These are phyloP conservation scores for Leccinellum luteum DNA, from an alignment of 768 basidiomycete genomes.

Conservation along the genomic window DNA sequence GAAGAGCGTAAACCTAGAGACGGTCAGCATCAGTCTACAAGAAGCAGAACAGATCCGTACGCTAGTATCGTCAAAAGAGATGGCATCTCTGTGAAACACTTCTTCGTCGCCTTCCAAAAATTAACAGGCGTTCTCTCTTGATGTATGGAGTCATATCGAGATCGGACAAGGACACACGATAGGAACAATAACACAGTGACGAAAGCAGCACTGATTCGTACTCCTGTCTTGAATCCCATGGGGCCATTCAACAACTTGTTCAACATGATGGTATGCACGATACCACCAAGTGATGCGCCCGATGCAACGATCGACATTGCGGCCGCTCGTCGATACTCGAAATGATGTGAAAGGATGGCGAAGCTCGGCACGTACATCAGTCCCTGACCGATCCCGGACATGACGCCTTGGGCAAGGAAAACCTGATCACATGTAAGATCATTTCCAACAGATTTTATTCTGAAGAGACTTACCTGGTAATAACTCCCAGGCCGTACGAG, in stretches of 20 bases:
- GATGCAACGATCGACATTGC: constrained; percentile 47
- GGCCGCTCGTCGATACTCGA: constrained; percentile 37
- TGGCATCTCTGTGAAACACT: constrained; percentile 23
- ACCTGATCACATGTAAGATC: constrained; percentile 24
- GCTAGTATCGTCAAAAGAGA: constrained; percentile 26
- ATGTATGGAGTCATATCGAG: constrained; percentile 24
- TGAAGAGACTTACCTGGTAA: constrained; percentile 30
- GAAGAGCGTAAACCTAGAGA: constrained; percentile 24
- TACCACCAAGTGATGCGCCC: constrained; percentile 51
- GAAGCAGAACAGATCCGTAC: constrained; percentile 2
- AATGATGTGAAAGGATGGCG: constrained; percentile 44
- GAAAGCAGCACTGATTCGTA: constrained; percentile 39
- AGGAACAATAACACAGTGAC: constrained; percentile 36
- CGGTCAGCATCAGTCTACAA: neutral
- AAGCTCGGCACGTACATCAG: constrained; percentile 44
- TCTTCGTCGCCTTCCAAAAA: constrained; percentile 18
- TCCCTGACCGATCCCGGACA: constrained; percentile 41
- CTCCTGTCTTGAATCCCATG: constrained; percentile 43
- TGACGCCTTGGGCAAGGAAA: constrained; percentile 45
- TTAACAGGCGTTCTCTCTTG: neutral
- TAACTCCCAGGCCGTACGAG: constrained; percentile 33
- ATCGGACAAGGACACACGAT: constrained; percentile 37
- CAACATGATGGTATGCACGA: constrained; percentile 59
- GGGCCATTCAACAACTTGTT: constrained; percentile 43
- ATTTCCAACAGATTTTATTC: neutral